Evolutionary conservation across 495 filamentous ascomycete species (phyloP), one percentile per base, ranked within the genome.

Genomic region (Daldinia bambusicola): DNA sequence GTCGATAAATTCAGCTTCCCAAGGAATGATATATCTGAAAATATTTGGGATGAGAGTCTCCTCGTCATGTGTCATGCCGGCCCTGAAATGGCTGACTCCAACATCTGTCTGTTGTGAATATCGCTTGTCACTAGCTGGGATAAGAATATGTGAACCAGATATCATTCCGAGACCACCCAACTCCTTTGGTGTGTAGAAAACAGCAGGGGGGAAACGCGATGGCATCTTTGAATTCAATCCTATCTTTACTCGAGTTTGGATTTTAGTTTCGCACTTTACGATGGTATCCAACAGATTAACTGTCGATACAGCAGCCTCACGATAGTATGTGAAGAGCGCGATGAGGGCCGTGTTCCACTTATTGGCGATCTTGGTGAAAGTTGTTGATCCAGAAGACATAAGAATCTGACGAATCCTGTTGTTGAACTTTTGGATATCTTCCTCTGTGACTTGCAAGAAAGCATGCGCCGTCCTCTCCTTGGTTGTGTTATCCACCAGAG

Each of bases 221-320:
- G 96, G 96, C 96, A 99, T 99, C 84, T 99, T 99, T 3, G 95
- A 98, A 82, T 99, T 99, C 71, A 99, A 79, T 4, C 96, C 96
- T 69, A 99, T 99, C 87, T 99, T 99, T 71, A 99, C 96, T 66
- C 96, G 89, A 7, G 96, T 99, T 82, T 99, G 96, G 61, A 99
- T 99, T 84, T 99, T 99, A 12, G 96, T 99, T 81, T 99, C 96
- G 75, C 96, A 98, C 80, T 99, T 99, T 72, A 99, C 96, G 71
- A 99, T 99, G 0, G 95, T 98, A 76, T 99, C 96, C 2, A 99
- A 86, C 13, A 99, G 84, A 66, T 93, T 93, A 74, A 98, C 94
- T 0, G 96, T 99, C 8, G 93, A 95, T n/a, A 98, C 94, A 36
- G 94, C 96, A 41, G 96, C 96, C 76, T 99, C 96, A 75, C 96